phyloP scores from a whole-genome alignment of 2,329 filamentous ascomycete species.

The Stylonectria norvegica region DNA sequence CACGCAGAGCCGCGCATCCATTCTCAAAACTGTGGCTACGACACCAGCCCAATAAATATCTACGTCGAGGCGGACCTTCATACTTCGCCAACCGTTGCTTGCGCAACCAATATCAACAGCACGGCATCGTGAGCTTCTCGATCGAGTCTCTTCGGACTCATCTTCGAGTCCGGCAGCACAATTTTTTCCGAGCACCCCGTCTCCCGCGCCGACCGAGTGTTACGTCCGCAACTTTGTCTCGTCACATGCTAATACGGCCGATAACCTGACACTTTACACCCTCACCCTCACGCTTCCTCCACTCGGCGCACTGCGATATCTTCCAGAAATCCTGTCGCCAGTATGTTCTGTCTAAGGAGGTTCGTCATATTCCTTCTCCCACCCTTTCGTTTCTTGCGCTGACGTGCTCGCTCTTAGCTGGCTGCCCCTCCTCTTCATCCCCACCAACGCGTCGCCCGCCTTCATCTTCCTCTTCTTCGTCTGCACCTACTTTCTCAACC shows the following conservation, averaged over 20 bases:
- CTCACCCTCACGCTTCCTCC: constrained; percentile 4
- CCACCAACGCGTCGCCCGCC: constrained; percentile 77
- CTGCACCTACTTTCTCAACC: constrained; percentile 93
- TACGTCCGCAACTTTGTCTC: neutral
- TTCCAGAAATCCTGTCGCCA: constrained; percentile 13
- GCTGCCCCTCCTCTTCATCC: constrained; percentile 84
- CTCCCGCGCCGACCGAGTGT: too few species aligned
- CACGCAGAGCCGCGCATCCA: too few species aligned
- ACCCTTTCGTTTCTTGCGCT: constrained; percentile 4
- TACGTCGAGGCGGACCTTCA: too few species aligned
- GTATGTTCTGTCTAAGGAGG: constrained; percentile 64
- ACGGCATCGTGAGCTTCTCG: too few species aligned
- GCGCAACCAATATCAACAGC: too few species aligned
- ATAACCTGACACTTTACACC: constrained; percentile 8
- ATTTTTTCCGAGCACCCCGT: too few species aligned
- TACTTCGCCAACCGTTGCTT: too few species aligned
- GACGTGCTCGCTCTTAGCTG: constrained; percentile 51
- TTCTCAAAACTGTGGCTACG: too few species aligned
- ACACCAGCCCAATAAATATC: too few species aligned
- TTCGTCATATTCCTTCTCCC: constrained; percentile 26
- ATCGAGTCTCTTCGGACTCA: too few species aligned
- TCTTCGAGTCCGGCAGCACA: too few species aligned
- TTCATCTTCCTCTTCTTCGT: constrained; percentile 88
- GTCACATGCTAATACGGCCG: constrained; percentile 10
- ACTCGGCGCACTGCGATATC: constrained; percentile 11